Percentiles rank a stretch among this genome's conserved stretches.
phyloP scores from a whole-genome alignment of 768 basidiomycete genomes.

The Udeniomyces megalosporus region DNA sequence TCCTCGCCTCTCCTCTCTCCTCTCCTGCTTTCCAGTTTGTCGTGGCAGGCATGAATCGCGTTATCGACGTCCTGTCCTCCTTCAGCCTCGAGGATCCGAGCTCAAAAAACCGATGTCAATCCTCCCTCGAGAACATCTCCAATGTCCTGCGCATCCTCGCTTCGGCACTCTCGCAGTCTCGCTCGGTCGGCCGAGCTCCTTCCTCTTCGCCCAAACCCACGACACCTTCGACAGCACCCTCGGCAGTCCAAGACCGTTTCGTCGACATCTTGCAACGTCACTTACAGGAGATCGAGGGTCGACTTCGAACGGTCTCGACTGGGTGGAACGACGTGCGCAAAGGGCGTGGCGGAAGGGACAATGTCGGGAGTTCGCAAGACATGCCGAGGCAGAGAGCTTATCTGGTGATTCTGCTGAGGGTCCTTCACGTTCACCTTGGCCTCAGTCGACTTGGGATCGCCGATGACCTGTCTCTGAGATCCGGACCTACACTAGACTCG shows the following conservation, averaged over 20 bases:
- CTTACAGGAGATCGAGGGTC: not conserved
- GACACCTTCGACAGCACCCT: no score
- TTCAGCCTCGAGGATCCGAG: not conserved
- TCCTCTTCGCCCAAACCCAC: not conserved
- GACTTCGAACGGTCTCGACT: not conserved
- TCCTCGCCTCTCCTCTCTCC: not conserved
- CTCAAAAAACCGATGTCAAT: not conserved
- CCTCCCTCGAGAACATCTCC: not conserved
- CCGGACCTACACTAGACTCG: not conserved
- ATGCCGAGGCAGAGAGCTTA: not conserved
- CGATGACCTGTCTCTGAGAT: not conserved
- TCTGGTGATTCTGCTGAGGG: constrained; percentile 2
- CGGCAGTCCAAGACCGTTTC: not conserved
- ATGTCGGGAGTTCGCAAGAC: not conserved
- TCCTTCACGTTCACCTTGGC: constrained; percentile 2
- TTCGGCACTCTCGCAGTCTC: not conserved
- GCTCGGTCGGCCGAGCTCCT: not conserved
- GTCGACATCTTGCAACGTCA: not conserved
- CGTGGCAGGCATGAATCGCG: not conserved
- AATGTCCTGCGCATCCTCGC: not conserved
- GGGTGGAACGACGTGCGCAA: not conserved
- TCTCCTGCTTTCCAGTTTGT: not conserved
- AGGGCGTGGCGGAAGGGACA: not conserved
- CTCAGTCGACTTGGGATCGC: not conserved
- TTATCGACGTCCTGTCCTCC: not conserved